phyloP scores from a whole-genome alignment of 352 stramenopile genomes.

The Phytophthora megakarya region DNA sequence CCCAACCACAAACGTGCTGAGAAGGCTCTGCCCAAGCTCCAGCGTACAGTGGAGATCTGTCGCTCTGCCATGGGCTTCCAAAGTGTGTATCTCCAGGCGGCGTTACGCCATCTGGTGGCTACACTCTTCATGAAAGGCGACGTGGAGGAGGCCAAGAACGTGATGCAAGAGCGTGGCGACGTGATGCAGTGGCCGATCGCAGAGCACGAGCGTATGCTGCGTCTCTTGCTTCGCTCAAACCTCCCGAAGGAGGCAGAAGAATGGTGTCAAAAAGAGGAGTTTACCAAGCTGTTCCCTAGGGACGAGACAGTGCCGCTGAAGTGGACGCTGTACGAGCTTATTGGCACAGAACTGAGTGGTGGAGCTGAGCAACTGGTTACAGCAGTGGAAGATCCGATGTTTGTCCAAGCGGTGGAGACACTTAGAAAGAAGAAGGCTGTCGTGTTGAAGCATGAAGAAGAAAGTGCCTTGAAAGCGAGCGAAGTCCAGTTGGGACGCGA shows the following conservation, averaged over 20 bases:
- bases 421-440: conserved; percentile 68
- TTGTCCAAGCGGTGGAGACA: conserved; percentile 59
- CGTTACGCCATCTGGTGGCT: conserved; percentile 61
- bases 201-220: conserved; percentile 76
- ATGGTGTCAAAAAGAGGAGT: conserved; percentile 67
- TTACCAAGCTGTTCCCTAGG: conserved; percentile 55
- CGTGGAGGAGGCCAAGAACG: conserved; percentile 48
- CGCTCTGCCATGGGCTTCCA: conserved; percentile 78
- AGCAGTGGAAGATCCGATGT: conserved; percentile 59
- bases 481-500: conserved; percentile 63
- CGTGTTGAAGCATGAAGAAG: conserved; percentile 55
- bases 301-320: conserved; percentile 71
- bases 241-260: conserved; percentile 43
- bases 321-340: conserved; percentile 74
- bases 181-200: conserved; percentile 71
- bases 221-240: conserved; percentile 63
- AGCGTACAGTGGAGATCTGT: conserved; percentile 77
- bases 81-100: conserved; percentile 66
- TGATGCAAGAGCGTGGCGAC: conserved; percentile 72
- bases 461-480: conserved; percentile 41
- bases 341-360: conserved; percentile 52
- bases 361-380: conserved; percentile 44
- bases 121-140: conserved; percentile 74
- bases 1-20: conserved; percentile 57
- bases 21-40: conserved; percentile 55